Evolutionary conservation across 352 stramenopile species (phyloP), one percentile per base, ranked within the genome.

Genomic region (Hyaloperonospora brassicae): DNA sequence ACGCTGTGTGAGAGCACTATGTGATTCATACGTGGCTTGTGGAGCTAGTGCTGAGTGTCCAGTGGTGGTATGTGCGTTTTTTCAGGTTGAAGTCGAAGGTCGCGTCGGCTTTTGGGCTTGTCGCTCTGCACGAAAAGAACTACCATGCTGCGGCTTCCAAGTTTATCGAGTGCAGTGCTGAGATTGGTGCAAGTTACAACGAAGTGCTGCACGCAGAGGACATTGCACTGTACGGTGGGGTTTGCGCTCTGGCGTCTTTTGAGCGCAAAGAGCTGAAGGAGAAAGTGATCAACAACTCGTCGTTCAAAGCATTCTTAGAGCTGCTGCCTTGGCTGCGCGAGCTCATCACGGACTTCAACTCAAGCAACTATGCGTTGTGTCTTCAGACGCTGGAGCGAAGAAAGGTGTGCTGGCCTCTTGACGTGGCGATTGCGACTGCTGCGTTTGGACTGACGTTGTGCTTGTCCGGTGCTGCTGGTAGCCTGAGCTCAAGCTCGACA

Each of bases 221-320:
- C 45, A 91, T 95, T 57, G 86, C 85, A 5, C 52, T 95, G 0
- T 92, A 94, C 55, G 86, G 85, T 2, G 85, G 84, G 35, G 85
- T 95, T 40, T 93, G 81, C 23, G 84, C 86, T 0, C 60, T 96
- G 24, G 86, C 86, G 30, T 88, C 81, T 8, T 94, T 96, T 61
- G 73, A 73, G 34, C 83, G 87, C 24, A 66, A 87, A 48, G 78
- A 95, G 38, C 55, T 96, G 27, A 84, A 78, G 34, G 75, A 89
- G 50, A 79, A 85, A 59, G 83, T 95, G 46, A 88, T 95, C 61
- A 86, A 95, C 59, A 91, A 91, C 44, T 67, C 76, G 47, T 87
- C 73, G 48, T 95, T 95, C 67, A 93, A 94, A 55, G 72, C 80
- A 0, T 94, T 95, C 47, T 54, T 96, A 50, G 86, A 96, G 61